Conservation (phyloP, 2,329 filamentous ascomycete species). For the Claviceps pusilla region DNA sequence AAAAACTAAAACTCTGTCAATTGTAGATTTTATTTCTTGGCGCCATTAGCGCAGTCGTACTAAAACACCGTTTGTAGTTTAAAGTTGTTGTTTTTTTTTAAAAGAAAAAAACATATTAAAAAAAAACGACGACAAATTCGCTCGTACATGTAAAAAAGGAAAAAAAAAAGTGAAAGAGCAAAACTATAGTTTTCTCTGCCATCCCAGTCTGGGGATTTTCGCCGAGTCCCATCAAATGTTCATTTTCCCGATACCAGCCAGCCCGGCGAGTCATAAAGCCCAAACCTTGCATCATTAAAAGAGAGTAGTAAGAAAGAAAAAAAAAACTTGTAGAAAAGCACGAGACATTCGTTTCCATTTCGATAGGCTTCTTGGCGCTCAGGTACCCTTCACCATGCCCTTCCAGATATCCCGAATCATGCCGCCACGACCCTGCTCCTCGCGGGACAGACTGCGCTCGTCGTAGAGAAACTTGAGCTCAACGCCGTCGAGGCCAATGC, state of each 20-base stretch:
- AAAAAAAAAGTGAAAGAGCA: neutral
- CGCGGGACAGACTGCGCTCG: conserved; percentile 10
- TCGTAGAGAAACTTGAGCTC: conserved; percentile 39
- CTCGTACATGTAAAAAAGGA: neutral
- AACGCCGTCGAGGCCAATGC: conserved; percentile 40
- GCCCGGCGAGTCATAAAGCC: too few species aligned
- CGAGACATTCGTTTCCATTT: neutral
- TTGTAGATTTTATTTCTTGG: too few species aligned
- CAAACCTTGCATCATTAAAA: neutral
- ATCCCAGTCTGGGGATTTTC: neutral
- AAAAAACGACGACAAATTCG: neutral
- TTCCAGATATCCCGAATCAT: conserved; percentile 42
- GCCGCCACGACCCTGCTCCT: conserved; percentile 21
- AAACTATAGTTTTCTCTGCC: neutral
- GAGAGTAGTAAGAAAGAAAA: neutral
- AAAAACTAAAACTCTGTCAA: too few species aligned
- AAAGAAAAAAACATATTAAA: too few species aligned
- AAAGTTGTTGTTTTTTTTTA: too few species aligned
- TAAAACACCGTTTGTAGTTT: too few species aligned
- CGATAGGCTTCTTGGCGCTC: conserved; percentile 11
- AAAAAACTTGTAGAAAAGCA: neutral
- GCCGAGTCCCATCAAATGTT: too few species aligned
- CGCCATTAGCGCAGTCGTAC: too few species aligned
- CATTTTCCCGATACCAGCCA: too few species aligned
- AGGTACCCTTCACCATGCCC: conserved; percentile 37